Evolutionary conservation across 2,329 filamentous ascomycete species (phyloP).

Genomic region (Fusarium denticulatum): DNA sequence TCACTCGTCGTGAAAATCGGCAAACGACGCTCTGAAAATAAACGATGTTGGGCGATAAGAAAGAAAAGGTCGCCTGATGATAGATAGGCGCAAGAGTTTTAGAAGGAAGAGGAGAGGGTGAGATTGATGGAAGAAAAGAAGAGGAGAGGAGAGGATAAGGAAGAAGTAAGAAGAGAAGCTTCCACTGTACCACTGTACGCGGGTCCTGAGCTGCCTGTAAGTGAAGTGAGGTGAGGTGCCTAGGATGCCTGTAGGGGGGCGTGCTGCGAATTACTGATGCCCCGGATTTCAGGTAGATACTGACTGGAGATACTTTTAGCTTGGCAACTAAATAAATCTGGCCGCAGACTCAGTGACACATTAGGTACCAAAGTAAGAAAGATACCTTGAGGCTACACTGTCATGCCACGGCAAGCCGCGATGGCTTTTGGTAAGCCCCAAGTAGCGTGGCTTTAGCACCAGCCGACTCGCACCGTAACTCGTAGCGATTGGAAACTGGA

Average conservation of each 20-base stretch:
- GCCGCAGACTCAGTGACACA: conserved; percentile 12
- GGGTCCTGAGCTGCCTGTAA: conserved; percentile 23
- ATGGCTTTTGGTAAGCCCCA: background rate
- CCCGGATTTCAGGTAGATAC: conserved; percentile 15
- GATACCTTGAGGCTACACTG: conserved; percentile 16
- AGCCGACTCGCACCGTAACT: conserved; percentile 14
- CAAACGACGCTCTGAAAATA: background rate
- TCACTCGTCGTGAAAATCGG: conserved; percentile 32
- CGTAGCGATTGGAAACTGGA: conserved; percentile 10
- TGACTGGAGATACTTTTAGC: background rate
- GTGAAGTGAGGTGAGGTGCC: background rate
- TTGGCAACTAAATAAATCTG: background rate
- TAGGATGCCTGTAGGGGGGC: background rate
- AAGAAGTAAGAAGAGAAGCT: conserved; percentile 36
- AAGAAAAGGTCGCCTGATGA: background rate
- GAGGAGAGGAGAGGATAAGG: conserved; percentile 24
- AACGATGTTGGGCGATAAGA: background rate
- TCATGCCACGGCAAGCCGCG: background rate
- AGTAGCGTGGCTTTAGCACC: conserved; percentile 19
- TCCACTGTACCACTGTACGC: conserved; percentile 15
- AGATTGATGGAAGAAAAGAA: conserved; percentile 30
- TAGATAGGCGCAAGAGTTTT: background rate
- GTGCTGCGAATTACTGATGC: conserved; percentile 18
- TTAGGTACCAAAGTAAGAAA: background rate
- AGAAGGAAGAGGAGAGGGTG: conserved; percentile 14